phyloP scores from a whole-genome alignment of 2,329 filamentous ascomycete species.

The Colletotrichum ledebouriae region DNA sequence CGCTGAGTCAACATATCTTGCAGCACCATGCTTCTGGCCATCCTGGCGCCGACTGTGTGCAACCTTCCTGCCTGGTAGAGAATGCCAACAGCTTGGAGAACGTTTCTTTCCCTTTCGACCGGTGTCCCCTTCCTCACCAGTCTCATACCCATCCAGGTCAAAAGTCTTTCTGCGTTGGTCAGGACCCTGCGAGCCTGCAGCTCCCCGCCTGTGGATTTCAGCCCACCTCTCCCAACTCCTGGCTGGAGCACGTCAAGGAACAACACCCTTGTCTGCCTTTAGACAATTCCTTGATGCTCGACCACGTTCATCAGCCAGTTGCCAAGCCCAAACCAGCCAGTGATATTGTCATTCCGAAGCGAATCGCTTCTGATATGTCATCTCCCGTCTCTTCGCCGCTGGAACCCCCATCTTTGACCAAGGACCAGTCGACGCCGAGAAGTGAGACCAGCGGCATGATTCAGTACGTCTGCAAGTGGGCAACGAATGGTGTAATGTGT shows the following conservation, averaged over 20 bases:
- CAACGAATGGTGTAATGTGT: constrained; percentile 48
- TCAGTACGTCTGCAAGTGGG: constrained; percentile 52
- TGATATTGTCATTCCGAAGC: not conserved
- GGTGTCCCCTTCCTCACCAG: constrained; percentile 44
- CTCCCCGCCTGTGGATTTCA: constrained; percentile 11
- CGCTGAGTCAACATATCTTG: constrained; percentile 47
- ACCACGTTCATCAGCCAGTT: not conserved
- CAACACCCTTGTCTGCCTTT: constrained; percentile 2
- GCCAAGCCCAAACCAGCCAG: not conserved
- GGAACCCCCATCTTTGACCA: no score
- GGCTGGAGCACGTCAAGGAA: constrained; percentile 22
- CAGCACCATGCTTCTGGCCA: constrained; percentile 46
- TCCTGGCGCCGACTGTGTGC: constrained; percentile 3
- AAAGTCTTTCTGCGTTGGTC: constrained; percentile 5
- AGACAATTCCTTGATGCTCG: not conserved
- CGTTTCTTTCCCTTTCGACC: constrained; percentile 36
- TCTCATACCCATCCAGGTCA: constrained; percentile 39
- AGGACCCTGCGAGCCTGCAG: not conserved
- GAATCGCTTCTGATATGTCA: not conserved
- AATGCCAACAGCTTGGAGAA: constrained; percentile 24
- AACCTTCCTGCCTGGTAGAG: constrained; percentile 41
- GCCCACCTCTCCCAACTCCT: constrained; percentile 3
- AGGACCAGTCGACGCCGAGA: no score
- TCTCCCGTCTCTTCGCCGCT: not conserved
- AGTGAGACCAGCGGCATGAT: no score